phyloP scores from a whole-genome alignment of 352 stramenopile genomes.

The Phytophthora pluvialis region DNA sequence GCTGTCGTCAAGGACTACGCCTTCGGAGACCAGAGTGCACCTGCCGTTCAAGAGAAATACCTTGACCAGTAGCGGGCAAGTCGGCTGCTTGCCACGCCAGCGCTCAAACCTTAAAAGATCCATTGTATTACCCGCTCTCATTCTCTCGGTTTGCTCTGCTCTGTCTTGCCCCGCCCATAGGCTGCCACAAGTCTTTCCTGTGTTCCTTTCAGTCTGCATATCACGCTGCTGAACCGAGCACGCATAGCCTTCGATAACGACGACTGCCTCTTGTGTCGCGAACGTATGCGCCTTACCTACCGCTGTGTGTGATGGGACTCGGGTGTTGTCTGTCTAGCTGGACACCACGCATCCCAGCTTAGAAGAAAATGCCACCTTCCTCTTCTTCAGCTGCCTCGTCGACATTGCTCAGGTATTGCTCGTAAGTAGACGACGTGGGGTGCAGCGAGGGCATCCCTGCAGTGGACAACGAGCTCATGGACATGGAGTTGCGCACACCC shows the following conservation, averaged over 20 bases:
- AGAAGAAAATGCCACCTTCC: constrained; percentile 88
- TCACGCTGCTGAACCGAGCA: constrained; percentile 10
- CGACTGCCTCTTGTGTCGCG: constrained; percentile 17
- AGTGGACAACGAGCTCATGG: constrained; percentile 83
- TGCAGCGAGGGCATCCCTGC: constrained; percentile 57
- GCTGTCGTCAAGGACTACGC: constrained; percentile 77
- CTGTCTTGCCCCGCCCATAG: not conserved
- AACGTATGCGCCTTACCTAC: constrained; percentile 26
- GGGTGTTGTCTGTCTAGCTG: constrained; percentile 5
- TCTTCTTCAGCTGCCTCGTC: constrained; percentile 80
- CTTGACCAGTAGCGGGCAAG: constrained; percentile 43
- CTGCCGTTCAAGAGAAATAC: constrained; percentile 78
- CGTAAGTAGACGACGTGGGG: constrained; percentile 81
- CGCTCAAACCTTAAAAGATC: constrained; percentile 37
- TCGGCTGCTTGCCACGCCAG: not conserved
- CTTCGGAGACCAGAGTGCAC: constrained; percentile 64
- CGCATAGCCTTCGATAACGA: constrained; percentile 13
- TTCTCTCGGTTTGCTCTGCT: constrained; percentile 23
- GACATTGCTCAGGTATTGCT: constrained; percentile 90
- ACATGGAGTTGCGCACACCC: constrained; percentile 75
- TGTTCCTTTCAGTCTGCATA: constrained; percentile 20
- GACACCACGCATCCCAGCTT: constrained; percentile 29
- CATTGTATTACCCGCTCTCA: constrained; percentile 38
- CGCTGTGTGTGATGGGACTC: constrained; percentile 8
- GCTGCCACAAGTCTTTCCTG: constrained; percentile 13